phyloP scores from a whole-genome alignment of 169 alveolate genomes.

The Amoebophrya sp. region DNA sequence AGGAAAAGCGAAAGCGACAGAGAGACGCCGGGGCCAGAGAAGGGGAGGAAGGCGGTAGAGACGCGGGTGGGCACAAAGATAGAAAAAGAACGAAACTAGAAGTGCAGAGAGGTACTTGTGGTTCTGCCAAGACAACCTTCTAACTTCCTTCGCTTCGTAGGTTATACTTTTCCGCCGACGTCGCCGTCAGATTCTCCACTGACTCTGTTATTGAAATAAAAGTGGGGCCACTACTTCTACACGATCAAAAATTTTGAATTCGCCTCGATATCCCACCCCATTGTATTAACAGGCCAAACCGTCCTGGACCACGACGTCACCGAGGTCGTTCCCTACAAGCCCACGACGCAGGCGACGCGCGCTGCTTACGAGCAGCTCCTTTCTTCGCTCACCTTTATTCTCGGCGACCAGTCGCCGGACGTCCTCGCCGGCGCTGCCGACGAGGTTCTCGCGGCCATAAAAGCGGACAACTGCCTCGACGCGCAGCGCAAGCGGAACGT shows the following conservation, averaged over 20 bases:
- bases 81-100: too few relatives aligned
- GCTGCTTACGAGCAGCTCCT: conserved; percentile 72
- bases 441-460: conserved; percentile 73
- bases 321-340: conserved; percentile 68
- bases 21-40: too few relatives aligned
- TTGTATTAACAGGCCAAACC: conserved; percentile 49
- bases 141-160: too few relatives aligned
- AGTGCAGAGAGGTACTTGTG: too few relatives aligned
- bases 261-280: too few relatives aligned
- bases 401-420: conserved; percentile 81
- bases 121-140: too few relatives aligned
- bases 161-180: too few relatives aligned
- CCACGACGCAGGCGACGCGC: conserved; percentile 75
- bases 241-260: too few relatives aligned
- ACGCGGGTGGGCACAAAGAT: conserved; percentile 10
- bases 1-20: too few relatives aligned
- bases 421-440: conserved; percentile 80
- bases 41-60: conserved; percentile 20
- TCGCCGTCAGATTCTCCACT: too few relatives aligned
- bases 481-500: conserved; percentile 25
- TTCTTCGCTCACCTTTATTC: conserved; percentile 52
- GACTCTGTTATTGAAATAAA: too few relatives aligned
- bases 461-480: conserved; percentile 46
- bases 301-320: conserved; percentile 62
- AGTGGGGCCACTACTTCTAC: too few relatives aligned